phyloP scores from a whole-genome alignment of 2,329 filamentous ascomycete genomes.

The Amylocarpus encephaloides region DNA sequence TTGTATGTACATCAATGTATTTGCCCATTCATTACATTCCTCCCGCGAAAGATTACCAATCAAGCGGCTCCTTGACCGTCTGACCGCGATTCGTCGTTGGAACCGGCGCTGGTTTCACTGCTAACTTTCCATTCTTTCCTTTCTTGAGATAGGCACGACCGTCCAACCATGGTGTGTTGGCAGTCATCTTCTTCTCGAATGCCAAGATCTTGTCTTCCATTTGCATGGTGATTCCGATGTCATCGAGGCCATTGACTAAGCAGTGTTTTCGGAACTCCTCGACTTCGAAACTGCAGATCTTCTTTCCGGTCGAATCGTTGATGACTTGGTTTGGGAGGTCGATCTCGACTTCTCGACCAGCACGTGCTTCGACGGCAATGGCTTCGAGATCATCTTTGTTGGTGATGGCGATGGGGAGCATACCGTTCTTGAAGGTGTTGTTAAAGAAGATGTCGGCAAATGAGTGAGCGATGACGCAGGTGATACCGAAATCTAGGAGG shows the following conservation, averaged over 20 bases:
- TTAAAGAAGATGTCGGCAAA: constrained; percentile 96
- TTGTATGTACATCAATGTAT: not conserved
- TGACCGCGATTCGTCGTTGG: constrained; percentile 87
- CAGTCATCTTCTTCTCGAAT: constrained; percentile 73
- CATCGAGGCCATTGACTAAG: constrained; percentile 85
- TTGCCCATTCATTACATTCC: not conserved
- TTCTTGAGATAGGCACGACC: constrained; percentile 72
- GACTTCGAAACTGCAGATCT: constrained; percentile 75
- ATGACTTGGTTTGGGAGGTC: constrained; percentile 82
- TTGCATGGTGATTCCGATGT: constrained; percentile 92
- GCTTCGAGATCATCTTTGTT: constrained; percentile 60
- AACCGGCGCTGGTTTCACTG: constrained; percentile 59
- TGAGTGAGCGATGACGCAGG: constrained; percentile 86
- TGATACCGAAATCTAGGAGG: constrained; percentile 92
- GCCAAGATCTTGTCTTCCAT: constrained; percentile 79
- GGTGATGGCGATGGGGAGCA: constrained; percentile 77
- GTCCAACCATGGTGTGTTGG: constrained; percentile 84
- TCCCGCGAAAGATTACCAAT: constrained; percentile 55
- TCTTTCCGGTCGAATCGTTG: constrained; percentile 66
- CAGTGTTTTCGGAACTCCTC: constrained; percentile 95
- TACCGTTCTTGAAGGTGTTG: constrained; percentile 99
- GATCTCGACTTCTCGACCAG: constrained; percentile 79
- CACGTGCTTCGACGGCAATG: constrained; percentile 70
- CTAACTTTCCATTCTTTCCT: constrained; percentile 48
- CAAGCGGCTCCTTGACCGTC: constrained; percentile 75